Percentiles rank a stretch among this genome's conserved stretches.
Evolutionary conservation across 768 basidiomycete genomes (phyloP).

Genomic region (Naematelia encephala): DNA sequence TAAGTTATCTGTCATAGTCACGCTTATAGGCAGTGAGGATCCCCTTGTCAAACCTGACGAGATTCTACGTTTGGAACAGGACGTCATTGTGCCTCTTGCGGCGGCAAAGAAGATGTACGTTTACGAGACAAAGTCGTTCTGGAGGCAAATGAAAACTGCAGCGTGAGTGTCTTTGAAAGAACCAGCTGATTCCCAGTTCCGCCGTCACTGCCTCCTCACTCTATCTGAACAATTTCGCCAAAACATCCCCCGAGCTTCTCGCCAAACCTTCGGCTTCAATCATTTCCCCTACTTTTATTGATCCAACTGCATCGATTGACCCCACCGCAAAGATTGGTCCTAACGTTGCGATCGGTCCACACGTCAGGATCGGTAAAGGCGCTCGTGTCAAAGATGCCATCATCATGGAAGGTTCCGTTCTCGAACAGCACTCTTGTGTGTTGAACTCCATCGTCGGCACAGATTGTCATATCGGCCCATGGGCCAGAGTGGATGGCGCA

Average conservation of each 20-base stretch:
- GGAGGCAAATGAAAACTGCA: slow-evolving; percentile 55
- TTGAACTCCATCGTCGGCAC: slow-evolving; percentile 52
- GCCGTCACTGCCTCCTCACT: slow-evolving; percentile 54
- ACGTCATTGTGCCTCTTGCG: slow-evolving; percentile 54
- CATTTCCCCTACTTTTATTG: slow-evolving; percentile 53
- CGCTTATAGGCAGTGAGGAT: slow-evolving; percentile 40
- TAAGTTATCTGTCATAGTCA: slow-evolving; percentile 19
- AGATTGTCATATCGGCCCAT: slow-evolving; percentile 53
- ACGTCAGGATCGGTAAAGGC: slow-evolving; percentile 50
- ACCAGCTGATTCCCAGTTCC: slow-evolving; percentile 37
- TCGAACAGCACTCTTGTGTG: slow-evolving; percentile 53
- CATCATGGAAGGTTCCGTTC: slow-evolving; percentile 50
- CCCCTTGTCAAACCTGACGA: slow-evolving; percentile 51
- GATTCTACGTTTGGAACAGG: slow-evolving; percentile 54
- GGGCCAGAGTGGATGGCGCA: slow-evolving; percentile 54
- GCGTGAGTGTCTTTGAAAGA: slow-evolving; percentile 40
- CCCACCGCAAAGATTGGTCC: slow-evolving; percentile 54
- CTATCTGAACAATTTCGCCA: slow-evolving; percentile 52
- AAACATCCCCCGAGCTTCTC: slow-evolving; percentile 50
- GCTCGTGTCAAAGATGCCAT: slow-evolving; percentile 53
- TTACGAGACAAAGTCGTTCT: slow-evolving; percentile 52
- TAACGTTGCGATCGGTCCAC: slow-evolving; percentile 51
- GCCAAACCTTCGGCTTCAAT: slow-evolving; percentile 45
- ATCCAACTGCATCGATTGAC: slow-evolving; percentile 52
- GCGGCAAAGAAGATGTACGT: slow-evolving; percentile 53